Base-by-base conservation (phyloP, 1,284 basidiomycete species). In the Puccinia coronata region DNA sequence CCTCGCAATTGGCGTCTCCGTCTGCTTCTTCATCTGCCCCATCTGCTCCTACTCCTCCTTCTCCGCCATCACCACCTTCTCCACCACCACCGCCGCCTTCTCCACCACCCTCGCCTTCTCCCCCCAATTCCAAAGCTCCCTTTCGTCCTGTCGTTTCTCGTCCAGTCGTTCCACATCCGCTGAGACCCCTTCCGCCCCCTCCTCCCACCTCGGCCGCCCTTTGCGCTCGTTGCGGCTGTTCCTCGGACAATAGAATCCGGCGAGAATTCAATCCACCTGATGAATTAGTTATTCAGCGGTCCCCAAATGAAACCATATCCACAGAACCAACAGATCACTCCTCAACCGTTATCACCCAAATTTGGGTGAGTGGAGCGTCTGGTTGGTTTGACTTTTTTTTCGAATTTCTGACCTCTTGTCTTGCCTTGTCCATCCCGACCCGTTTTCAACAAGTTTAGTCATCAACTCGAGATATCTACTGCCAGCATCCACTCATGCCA, bases 391-490 rank as follows among this genome's bases (percentile, higher is more conserved):
- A 39, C 5, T 23, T 20, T 63, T 16, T 18, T 11, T 23, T 12
- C 34, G 14, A 6, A 39, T 39, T n/a, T 63, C 34, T 63, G 61
- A 63, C 31, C 25, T n/a, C n/a, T n/a, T n/a, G n/a, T n/a, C n/a
- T n/a, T n/a, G n/a, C n/a, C n/a, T n/a, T n/a, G n/a, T n/a, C n/a
- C n/a, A n/a, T n/a, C n/a, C n/a, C n/a, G n/a, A n/a, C n/a, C n/a
- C n/a, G n/a, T 1, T 31, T 28, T 51, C 20, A 16, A 25, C 53
- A 41, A 49, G 41, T 25, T 25, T 14, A 78, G 76, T 67, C 76
- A 39, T 67, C 76, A 28, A 78, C 70, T 69, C 61, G 63, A 55
- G 63, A 78, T 69, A 36, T 78, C 28, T 78, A 78, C 47, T 78
- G 76, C 23, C 63, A 78, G 16, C 76, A 78, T 67, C 8, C 36